Evolutionary conservation across 805 yeast species (phyloP).

Genomic region (Yamadazyma olivae): DNA sequence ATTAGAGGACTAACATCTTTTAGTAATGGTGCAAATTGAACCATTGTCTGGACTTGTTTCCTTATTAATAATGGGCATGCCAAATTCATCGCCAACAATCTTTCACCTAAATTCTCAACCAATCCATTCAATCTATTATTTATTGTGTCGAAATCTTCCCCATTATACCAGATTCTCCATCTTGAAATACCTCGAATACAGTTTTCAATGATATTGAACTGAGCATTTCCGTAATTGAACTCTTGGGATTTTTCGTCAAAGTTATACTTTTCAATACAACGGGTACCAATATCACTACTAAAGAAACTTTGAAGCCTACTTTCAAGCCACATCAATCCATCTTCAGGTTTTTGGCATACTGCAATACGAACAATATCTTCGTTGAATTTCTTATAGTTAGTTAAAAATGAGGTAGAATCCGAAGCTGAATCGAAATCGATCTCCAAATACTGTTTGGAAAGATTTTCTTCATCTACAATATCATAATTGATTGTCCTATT

Average conservation of each 20-base stretch:
- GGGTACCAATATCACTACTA: constrained; percentile 62
- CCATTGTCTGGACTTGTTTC: constrained; percentile 86
- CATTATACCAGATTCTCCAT: constrained; percentile 90
- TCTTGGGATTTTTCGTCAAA: constrained; percentile 63
- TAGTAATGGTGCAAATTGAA: constrained; percentile 87
- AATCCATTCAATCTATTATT: constrained; percentile 50
- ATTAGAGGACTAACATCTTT: constrained; percentile 72
- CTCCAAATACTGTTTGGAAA: constrained; percentile 65
- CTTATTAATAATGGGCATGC: constrained; percentile 79
- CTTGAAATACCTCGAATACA: constrained; percentile 89
- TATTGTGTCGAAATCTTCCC: constrained; percentile 49
- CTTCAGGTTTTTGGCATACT: constrained; percentile 81
- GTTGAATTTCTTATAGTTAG: constrained; percentile 75
- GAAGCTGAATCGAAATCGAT: constrained; percentile 86
- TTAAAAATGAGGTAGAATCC: constrained; percentile 72
- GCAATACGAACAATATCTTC: constrained; percentile 90
- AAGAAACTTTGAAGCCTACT: constrained; percentile 69
- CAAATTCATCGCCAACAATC: constrained; percentile 69
- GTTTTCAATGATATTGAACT: constrained; percentile 82
- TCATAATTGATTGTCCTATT: constrained; percentile 73
- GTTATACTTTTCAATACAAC: constrained; percentile 53
- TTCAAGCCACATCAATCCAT: constrained; percentile 80
- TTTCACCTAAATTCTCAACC: constrained; percentile 70
- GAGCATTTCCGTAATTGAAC: constrained; percentile 72
- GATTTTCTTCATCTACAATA: constrained; percentile 61